Evolutionary conservation across 202 grass and related monocot genomes (phyloP).

Genomic region (Setaria italica): DNA sequence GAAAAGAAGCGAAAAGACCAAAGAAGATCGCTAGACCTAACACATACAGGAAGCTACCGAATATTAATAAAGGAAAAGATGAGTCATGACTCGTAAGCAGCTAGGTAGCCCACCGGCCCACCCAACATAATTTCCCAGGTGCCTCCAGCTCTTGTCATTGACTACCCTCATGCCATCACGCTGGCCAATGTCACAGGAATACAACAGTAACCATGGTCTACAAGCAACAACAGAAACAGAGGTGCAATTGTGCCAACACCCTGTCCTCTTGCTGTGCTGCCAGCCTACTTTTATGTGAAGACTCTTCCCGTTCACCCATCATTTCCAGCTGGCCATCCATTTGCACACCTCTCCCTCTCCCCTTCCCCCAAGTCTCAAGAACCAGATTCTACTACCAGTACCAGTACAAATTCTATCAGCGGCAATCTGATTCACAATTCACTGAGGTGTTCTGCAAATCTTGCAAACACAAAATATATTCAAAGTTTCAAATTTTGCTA

Average conservation of each 20-base stretch:
- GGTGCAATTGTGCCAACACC: background rate
- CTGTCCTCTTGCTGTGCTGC: background rate
- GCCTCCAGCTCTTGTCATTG: background rate
- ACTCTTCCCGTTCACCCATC: background rate
- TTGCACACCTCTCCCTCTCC: background rate
- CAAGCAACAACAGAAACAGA: background rate
- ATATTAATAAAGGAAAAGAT: background rate
- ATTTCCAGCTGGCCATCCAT: background rate
- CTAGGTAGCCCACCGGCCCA: background rate
- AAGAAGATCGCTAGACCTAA: background rate
- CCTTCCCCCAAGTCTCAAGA: background rate
- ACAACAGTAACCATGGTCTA: background rate
- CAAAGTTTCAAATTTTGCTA: background rate
- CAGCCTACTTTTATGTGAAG: background rate
- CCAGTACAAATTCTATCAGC: background rate
- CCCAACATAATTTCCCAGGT: background rate
- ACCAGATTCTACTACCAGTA: background rate
- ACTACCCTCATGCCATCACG: background rate
- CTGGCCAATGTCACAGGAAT: background rate
- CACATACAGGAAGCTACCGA: background rate
- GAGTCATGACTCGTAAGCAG: background rate
- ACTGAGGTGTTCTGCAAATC: background rate
- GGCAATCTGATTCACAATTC: background rate
- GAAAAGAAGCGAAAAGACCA: background rate
- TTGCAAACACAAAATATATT: background rate